These are phyloP conservation scores for Nymphaea colorata DNA, from an alignment of 164 flowering plant genomes.

Conservation along the genomic window DNA sequence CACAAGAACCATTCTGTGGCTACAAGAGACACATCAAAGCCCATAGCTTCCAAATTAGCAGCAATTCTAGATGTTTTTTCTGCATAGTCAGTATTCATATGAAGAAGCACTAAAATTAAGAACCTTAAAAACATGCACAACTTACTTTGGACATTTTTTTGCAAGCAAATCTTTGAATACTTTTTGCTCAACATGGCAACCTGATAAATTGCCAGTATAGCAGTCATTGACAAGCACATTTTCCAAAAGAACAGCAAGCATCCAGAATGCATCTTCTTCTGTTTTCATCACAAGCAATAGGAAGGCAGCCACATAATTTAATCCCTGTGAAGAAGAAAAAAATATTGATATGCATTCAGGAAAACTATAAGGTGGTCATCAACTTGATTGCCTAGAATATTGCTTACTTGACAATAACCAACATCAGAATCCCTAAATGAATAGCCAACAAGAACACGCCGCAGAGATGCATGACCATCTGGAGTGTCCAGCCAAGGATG, in stretches of 20 bases:
- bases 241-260: slow-evolving; percentile 90
- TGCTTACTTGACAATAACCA: slow-evolving; percentile 87
- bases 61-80: slow-evolving; percentile 47
- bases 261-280: slow-evolving; percentile 97
- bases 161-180: slow-evolving; percentile 79
- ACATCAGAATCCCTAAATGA: slow-evolving; percentile 95
- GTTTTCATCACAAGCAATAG: slow-evolving; percentile 95
- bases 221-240: slow-evolving; percentile 86
- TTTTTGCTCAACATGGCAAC: slow-evolving; percentile 93
- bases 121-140: background rate
- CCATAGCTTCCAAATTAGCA: slow-evolving; percentile 70
- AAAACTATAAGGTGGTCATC: no score
- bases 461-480: slow-evolving; percentile 83
- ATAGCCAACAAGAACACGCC: slow-evolving; percentile 90
- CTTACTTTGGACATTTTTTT: slow-evolving; percentile 70
- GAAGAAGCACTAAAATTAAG: background rate
- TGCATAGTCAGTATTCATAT: background rate
- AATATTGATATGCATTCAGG: background rate
- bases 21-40: slow-evolving; percentile 91
- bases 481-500: slow-evolving; percentile 96
- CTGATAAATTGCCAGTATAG: slow-evolving; percentile 82
- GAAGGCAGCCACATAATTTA: slow-evolving; percentile 91
- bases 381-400: no score
- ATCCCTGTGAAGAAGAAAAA: slow-evolving; percentile 38
- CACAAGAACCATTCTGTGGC: slow-evolving; percentile 96